Conservation (phyloP, 1,284 basidiomycete genomes). For the Moesziomyces globuligerus region DNA sequence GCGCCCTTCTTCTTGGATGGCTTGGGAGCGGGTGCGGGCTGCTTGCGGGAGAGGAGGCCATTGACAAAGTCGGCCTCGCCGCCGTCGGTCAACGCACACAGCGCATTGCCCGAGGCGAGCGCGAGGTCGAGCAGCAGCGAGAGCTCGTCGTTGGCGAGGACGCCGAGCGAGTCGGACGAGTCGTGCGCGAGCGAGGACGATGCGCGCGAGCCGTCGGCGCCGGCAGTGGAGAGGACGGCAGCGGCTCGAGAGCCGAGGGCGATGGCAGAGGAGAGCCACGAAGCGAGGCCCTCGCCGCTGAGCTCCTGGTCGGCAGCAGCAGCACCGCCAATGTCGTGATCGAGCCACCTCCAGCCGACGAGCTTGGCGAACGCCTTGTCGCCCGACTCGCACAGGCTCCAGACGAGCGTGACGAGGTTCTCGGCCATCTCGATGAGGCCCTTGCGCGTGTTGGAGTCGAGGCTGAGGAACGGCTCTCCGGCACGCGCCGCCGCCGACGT, state of each 20-base stretch:
- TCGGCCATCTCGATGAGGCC: conserved; percentile 55
- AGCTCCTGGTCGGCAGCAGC: conserved; percentile 18
- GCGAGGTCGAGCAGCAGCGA: conserved; percentile 41
- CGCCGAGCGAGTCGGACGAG: conserved; percentile 16
- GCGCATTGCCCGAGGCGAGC: conserved; percentile 46
- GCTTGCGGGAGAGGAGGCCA: conserved; percentile 31
- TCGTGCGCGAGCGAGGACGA: conserved; percentile 8
- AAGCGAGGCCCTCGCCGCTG: conserved; percentile 36
- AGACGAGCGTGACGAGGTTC: conserved; percentile 49
- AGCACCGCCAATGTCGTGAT: conserved; percentile 21
- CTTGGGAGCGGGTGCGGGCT: conserved; percentile 9
- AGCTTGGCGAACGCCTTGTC: conserved; percentile 50
- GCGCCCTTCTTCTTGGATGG: conserved; percentile 33
- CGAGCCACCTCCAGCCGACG: conserved; percentile 49
- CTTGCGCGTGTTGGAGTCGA: conserved; percentile 45
- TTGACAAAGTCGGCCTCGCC: conserved; percentile 44
- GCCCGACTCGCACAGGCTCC: conserved; percentile 52
- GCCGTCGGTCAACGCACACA: conserved; percentile 52
- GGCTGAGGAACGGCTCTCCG: conserved; percentile 36
- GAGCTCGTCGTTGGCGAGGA: conserved; percentile 42
- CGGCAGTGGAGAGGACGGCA: conserved; percentile 26
- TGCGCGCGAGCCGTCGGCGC: conserved; percentile 20
- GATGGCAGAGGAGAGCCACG: conserved; percentile 51
- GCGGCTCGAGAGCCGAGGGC: conserved; percentile 41
- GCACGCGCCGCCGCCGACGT: neutral